Conservation (phyloP, 495 filamentous ascomycete species). For the Xylaria telfairii region DNA sequence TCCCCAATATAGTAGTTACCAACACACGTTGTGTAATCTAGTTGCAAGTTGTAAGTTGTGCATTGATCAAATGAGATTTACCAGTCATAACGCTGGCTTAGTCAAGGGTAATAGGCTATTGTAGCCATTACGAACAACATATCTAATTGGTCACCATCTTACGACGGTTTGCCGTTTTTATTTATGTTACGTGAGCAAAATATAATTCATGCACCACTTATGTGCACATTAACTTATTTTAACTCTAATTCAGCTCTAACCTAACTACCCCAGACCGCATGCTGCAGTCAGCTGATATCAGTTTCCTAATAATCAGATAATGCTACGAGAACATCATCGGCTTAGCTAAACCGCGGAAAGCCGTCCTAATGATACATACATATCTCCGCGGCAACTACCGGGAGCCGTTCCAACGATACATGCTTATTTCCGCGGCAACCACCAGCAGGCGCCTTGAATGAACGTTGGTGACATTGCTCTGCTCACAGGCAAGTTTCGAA, state of each 20-base stretch:
- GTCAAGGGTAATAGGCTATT: background rate
- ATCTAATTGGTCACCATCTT: background rate
- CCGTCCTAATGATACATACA: background rate
- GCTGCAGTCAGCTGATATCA: background rate
- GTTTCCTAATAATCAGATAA: background rate
- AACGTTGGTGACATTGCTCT: background rate
- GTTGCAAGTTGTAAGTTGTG: background rate
- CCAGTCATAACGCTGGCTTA: background rate
- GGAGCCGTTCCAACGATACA: no score
- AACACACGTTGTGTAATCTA: background rate
- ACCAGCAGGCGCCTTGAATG: background rate
- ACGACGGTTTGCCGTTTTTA: background rate
- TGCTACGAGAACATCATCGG: background rate
- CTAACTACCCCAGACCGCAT: background rate
- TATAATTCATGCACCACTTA: background rate
- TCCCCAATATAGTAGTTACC: background rate
- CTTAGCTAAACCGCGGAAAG: background rate
- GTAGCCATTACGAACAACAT: background rate
- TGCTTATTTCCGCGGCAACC: background rate
- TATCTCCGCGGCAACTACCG: background rate
- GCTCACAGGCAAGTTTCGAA: background rate
- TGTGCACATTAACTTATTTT: background rate
- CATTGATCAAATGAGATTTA: background rate
- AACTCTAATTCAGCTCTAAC: background rate
- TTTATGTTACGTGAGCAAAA: background rate